Percentiles rank a stretch among this genome's conserved stretches.
Conservation (phyloP, 2,329 filamentous ascomycete species). For the Zymoseptoria ardabiliae region DNA sequence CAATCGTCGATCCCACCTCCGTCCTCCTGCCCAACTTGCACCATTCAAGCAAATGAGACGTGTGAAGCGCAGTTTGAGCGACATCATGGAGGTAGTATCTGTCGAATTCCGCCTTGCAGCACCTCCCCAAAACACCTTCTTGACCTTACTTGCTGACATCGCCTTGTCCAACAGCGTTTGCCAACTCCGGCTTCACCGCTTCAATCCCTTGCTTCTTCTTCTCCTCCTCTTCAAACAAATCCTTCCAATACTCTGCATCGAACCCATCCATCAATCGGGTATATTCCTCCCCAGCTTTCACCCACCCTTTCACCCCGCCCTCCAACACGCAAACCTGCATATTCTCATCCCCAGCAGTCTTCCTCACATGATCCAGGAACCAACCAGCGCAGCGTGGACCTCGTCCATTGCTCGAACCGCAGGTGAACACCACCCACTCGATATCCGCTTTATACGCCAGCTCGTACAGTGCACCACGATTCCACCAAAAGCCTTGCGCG, state of each 20-base stretch:
- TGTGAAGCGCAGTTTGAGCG: no score
- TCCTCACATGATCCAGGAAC: conserved; percentile 30
- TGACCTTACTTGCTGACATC: background rate
- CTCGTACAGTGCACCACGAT: conserved; percentile 37
- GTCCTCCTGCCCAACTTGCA: no score
- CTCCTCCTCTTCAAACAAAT: conserved; percentile 29
- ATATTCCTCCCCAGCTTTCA: conserved; percentile 34
- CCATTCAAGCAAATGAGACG: no score
- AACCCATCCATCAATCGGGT: conserved; percentile 36
- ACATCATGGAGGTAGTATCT: no score
- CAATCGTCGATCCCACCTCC: no score
- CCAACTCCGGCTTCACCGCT: background rate
- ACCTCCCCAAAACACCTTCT: background rate
- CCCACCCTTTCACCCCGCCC: conserved; percentile 41
- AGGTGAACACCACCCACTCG: conserved; percentile 42
- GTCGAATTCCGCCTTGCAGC: background rate
- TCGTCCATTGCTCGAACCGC: conserved; percentile 28
- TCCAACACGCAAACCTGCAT: conserved; percentile 37
- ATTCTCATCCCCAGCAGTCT: conserved; percentile 29
- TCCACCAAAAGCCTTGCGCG: conserved; percentile 43
- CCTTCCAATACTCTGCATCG: conserved; percentile 35
- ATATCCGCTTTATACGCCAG: conserved; percentile 39
- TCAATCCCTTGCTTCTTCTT: conserved; percentile 5
- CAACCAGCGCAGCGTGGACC: conserved; percentile 31
- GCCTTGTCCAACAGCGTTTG: background rate